phyloP scores from a whole-genome alignment of 176 grass and related monocot genomes.

The Olyra latifolia region DNA sequence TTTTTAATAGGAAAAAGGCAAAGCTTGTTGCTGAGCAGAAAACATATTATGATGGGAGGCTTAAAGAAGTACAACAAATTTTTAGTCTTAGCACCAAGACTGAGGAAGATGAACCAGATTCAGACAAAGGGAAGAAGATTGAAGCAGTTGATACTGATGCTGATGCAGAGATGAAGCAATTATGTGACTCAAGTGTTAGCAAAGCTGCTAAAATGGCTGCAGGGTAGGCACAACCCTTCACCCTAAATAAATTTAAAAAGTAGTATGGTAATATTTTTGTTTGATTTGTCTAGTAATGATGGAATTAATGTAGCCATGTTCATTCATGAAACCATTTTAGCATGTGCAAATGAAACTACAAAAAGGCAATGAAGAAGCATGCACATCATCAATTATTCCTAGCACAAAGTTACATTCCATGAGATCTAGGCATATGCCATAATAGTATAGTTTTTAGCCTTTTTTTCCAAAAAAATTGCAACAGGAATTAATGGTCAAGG shows the following conservation, averaged over 20 bases:
- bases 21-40: constrained; percentile 85
- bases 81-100: constrained; percentile 66
- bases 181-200: constrained; percentile 82
- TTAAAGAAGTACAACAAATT: constrained; percentile 78
- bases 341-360: not conserved
- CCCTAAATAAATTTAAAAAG: constrained; percentile 6
- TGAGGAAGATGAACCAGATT: constrained; percentile 75
- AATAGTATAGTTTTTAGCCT: too few species aligned
- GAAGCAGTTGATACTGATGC: constrained; percentile 60
- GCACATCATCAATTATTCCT: constrained; percentile 5
- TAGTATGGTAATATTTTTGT: constrained; percentile 12
- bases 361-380: not conserved
- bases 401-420: not conserved
- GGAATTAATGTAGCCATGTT: constrained; percentile 16
- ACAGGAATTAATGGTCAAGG: too few species aligned
- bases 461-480: too few species aligned
- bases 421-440: not conserved
- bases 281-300: constrained; percentile 26
- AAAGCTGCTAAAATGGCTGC: constrained; percentile 98
- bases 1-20: constrained; percentile 91
- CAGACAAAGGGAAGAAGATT: constrained; percentile 82
- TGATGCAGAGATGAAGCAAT: constrained; percentile 86
- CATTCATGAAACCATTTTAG: constrained; percentile 4
- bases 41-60: constrained; percentile 71
- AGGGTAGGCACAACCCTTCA: constrained; percentile 51